Conservation (phyloP, 208 protist genomes). For the Acanthamoeba comandoni region DNA sequence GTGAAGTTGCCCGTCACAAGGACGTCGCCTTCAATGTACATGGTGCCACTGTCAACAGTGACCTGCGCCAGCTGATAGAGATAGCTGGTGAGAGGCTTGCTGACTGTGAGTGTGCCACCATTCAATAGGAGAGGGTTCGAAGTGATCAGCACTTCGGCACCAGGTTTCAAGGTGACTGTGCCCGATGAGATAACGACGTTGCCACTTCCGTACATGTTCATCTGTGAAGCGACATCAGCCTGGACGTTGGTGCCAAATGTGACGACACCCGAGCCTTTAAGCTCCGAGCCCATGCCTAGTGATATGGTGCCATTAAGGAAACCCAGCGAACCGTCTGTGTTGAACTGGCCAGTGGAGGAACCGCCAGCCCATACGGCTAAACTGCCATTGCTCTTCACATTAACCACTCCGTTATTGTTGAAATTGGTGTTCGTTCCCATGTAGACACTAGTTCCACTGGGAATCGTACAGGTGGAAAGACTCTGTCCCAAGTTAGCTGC, state of each 20-base stretch:
- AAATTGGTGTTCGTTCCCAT: background rate
- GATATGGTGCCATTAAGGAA: constrained; percentile 39
- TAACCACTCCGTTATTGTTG: constrained; percentile 59
- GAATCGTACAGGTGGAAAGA: constrained; percentile 8
- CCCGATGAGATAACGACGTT: constrained; percentile 43
- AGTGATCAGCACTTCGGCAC: constrained; percentile 15
- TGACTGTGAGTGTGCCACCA: constrained; percentile 44
- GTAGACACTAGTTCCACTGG: background rate
- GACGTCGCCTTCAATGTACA: constrained; percentile 68
- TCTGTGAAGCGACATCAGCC: background rate
- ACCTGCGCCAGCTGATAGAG: constrained; percentile 67
- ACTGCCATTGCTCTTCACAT: constrained; percentile 6
- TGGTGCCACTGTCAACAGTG: constrained; percentile 37
- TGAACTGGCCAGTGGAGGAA: constrained; percentile 10
- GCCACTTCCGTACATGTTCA: constrained; percentile 60
- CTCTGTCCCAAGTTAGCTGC: constrained; percentile 34
- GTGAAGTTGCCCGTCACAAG: constrained; percentile 54
- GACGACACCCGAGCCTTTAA: constrained; percentile 42
- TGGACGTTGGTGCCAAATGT: constrained; percentile 20
- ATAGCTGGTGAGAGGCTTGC: constrained; percentile 69
- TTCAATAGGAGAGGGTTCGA: constrained; percentile 50
- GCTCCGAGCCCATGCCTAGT: constrained; percentile 19
- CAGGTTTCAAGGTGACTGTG: constrained; percentile 38
- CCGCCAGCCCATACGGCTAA: constrained; percentile 3
- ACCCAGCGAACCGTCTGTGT: constrained; percentile 16